Evolutionary conservation across 2,329 filamentous ascomycete species (phyloP), one percentile per base, ranked within the genome.

Genomic region (Bipolaris zeicola): DNA sequence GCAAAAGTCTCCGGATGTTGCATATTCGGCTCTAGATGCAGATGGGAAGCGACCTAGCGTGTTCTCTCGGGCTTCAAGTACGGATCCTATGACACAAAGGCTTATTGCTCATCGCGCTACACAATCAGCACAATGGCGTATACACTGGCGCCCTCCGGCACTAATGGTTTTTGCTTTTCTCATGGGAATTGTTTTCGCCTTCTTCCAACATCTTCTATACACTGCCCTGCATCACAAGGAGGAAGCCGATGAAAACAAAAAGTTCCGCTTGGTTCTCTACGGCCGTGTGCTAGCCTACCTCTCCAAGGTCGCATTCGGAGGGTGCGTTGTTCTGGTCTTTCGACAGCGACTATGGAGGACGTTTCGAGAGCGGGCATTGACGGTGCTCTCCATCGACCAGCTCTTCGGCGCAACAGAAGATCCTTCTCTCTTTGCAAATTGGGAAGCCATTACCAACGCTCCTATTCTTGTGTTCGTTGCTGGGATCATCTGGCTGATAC

Each of bases 281-380:
- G 74, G 74, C 5, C 72, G 72, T 2, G 71, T 67, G 5, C 59
- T 76, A 16, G 73, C 74, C 1, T 76, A 74, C 33, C 64, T 71
- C 7, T 70, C 68, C 0, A 76, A 75, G 47, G 63, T 74, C 3
- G 71, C 71, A 7, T 74, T 76, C 48, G 72, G 71, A 10, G 68
- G 67, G 18, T 70, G 69, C 22, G 62, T 67, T 14, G 58, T 75
- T 6, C 46, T 76, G 0, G 68, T 70, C 11, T 75, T 72, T 38
- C 67, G 72, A 6, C 73, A 76, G 52, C 65, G 73, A 2, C 70
- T 75, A 28, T 76, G 74, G 74, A 66, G 68, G n/a, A 71, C 71
- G 0, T 69, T 76, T 34, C 61, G 72, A 24, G 57, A 66, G 13
- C 66, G 64, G 7, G 68, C 70, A 10, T 60, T 76, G 10, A 72